These are phyloP conservation scores for Boeremia exigua DNA, from an alignment of 2,329 filamentous ascomycete genomes.

Conservation along the genomic window DNA sequence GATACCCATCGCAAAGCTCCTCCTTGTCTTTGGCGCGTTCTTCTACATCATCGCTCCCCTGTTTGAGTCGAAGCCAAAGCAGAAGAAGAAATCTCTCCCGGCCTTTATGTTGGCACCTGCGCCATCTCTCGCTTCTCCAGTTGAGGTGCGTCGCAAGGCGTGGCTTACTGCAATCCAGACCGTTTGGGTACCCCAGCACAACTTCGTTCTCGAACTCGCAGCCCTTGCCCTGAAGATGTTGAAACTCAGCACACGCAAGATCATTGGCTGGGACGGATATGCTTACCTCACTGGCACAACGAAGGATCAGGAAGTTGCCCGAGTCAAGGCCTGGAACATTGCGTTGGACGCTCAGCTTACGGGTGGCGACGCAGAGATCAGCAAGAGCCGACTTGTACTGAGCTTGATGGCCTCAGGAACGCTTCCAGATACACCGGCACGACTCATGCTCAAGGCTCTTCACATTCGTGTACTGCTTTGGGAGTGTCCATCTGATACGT, in stretches of 20 bases:
- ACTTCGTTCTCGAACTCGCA: slow-evolving; percentile 82
- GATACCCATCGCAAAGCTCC: slow-evolving; percentile 57
- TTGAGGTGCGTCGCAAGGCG: slow-evolving; percentile 83
- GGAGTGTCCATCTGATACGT: slow-evolving; percentile 71
- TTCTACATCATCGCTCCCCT: slow-evolving; percentile 64
- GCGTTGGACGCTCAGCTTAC: slow-evolving; percentile 91
- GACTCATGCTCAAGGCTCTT: slow-evolving; percentile 89
- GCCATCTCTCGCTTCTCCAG: slow-evolving; percentile 79
- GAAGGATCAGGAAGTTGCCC: slow-evolving; percentile 82
- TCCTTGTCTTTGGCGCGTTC: slow-evolving; percentile 59
- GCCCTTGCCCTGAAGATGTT: slow-evolving; percentile 80
- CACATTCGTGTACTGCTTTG: slow-evolving; percentile 90
- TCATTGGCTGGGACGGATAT: slow-evolving; percentile 78
- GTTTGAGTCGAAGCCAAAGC: slow-evolving; percentile 63
- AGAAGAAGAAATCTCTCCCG: slow-evolving; percentile 55
- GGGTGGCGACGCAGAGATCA: slow-evolving; percentile 88
- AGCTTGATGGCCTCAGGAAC: slow-evolving; percentile 89
- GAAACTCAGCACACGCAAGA: slow-evolving; percentile 79
- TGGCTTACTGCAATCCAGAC: slow-evolving; percentile 94
- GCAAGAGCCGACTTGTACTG: slow-evolving; percentile 81
- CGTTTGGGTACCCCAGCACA: slow-evolving; percentile 87
- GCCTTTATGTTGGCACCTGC: slow-evolving; percentile 55
- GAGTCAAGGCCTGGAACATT: slow-evolving; percentile 91
- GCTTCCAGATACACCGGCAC: slow-evolving; percentile 78
- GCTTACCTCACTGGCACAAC: slow-evolving; percentile 80